A percentile compares a stretch with the other conserved stretches of the same genome.
phyloP scores from a whole-genome alignment of 179 eudicot genomes.

The Beta corolliflora region DNA sequence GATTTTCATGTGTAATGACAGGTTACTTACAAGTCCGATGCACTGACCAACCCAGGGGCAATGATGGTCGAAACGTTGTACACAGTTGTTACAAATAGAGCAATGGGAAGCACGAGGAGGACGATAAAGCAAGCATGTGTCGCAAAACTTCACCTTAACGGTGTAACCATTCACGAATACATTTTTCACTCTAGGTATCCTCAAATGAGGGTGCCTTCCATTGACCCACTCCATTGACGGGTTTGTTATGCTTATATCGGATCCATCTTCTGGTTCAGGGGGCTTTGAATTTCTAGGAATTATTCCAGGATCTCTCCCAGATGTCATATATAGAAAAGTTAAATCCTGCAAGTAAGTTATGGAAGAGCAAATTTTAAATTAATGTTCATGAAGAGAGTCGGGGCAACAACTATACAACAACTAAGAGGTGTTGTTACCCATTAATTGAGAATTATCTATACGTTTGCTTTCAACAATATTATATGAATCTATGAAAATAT shows the following conservation, averaged over 20 bases:
- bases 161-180: slow-evolving; percentile 51
- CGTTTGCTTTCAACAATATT: background rate
- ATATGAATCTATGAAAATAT: background rate
- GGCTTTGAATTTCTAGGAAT: slow-evolving; percentile 58
- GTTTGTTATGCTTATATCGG: slow-evolving; percentile 22
- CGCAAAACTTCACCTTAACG: slow-evolving; percentile 73
- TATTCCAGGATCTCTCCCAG: slow-evolving; percentile 75
- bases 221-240: slow-evolving; percentile 73
- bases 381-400: background rate
- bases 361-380: slow-evolving; percentile 18
- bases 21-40: slow-evolving; percentile 48
- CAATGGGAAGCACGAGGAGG: slow-evolving; percentile 62
- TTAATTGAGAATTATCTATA: background rate
- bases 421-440: background rate
- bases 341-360: slow-evolving; percentile 47
- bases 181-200: slow-evolving; percentile 59
- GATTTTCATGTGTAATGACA: background rate
- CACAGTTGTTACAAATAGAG: slow-evolving; percentile 60
- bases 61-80: slow-evolving; percentile 54
- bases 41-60: slow-evolving; percentile 66
- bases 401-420: background rate
- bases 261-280: slow-evolving; percentile 51
- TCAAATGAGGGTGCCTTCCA: slow-evolving; percentile 47
- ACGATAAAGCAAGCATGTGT: slow-evolving; percentile 55
- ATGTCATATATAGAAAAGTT: slow-evolving; percentile 57